Base-by-base conservation (phyloP, 2,329 filamentous ascomycete species). In the Harringtonia lauricola region DNA sequence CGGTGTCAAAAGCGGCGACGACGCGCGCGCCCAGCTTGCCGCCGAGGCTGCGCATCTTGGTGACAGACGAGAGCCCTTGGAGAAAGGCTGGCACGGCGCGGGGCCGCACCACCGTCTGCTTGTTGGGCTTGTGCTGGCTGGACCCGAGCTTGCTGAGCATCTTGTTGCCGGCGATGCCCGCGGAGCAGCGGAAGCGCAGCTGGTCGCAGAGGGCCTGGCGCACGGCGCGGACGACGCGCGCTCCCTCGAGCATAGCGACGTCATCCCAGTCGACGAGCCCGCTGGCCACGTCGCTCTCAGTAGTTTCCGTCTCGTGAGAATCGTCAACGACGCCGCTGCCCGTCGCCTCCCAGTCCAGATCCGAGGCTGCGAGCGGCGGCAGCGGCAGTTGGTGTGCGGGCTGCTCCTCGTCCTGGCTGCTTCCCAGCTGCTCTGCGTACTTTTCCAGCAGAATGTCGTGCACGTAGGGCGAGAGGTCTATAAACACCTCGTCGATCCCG, bases 211-310 rank as follows among this genome's bases (percentile, higher is more conserved):
- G 73, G 41, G 74, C 68, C 19, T 69, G 68, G 41, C 92, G 78
- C 17, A 96, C 74, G 47, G 78, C 72, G 18, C 86, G 77, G 29
- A 95, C 79, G 54, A 96, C 92, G 57, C 95, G 88, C 2, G 88
- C 89, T 0, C 85, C 92, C 55, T 95, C 78, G 26, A 86, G 70
- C 58, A 94, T 84, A 15, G 78, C 84, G 51, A 96, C 74, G 66
- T 98, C 92, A 60, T 98, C 90, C 92, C 92, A 98, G 63, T 98
- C 92, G 1, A 87, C 86, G 55, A 94, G 83, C 52, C 83, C 74
- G 18, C 81, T 74, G 60, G 94, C 89, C 12, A 9, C 17, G 22
- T 21, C 24, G 14, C 4, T 14, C 18, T 33, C 24, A 17, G 18
- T 31, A 3, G 14, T 21, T 10, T 28, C n/a, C 7, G 13, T 15